Conservation (phyloP, 306 rosid genomes). For the Pterocarpus macrocarpus region DNA sequence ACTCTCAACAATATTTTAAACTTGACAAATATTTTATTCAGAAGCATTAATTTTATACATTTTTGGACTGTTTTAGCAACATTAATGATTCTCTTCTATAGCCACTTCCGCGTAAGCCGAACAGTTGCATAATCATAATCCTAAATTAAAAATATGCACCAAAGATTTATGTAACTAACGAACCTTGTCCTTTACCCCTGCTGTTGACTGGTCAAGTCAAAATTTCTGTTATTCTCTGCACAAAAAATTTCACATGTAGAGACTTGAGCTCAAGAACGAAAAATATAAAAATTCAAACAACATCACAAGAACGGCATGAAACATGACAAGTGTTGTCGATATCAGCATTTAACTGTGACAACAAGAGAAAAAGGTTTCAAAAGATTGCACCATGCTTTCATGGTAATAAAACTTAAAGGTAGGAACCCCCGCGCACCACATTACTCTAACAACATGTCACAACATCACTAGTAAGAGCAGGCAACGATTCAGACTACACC, state of each 20-base stretch:
- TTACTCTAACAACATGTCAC: slow-evolving; percentile 40
- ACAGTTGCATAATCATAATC: slow-evolving; percentile 23
- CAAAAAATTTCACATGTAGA: slow-evolving; percentile 50
- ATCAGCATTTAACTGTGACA: slow-evolving; percentile 52
- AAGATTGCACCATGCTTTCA: slow-evolving; percentile 44
- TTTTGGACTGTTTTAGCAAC: slow-evolving; percentile 37
- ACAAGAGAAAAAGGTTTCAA: slow-evolving; percentile 51
- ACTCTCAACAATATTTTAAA: slow-evolving; percentile 56
- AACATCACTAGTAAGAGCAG: slow-evolving; percentile 44
- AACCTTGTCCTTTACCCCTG: slow-evolving; percentile 64
- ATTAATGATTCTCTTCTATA: slow-evolving; percentile 39
- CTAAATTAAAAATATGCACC: slow-evolving; percentile 41
- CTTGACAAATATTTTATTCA: slow-evolving; percentile 35
- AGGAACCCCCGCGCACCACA: slow-evolving; percentile 49
- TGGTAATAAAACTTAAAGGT: slow-evolving; percentile 44
- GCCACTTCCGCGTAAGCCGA: slow-evolving; percentile 46
- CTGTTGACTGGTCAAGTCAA: slow-evolving; percentile 57
- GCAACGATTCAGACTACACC: neutral
- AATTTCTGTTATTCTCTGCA: slow-evolving; percentile 65
- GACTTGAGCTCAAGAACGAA: slow-evolving; percentile 52
- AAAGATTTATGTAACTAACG: slow-evolving; percentile 47
- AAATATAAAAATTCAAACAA: slow-evolving; percentile 43
- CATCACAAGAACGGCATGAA: slow-evolving; percentile 83
- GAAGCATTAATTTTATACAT: slow-evolving; percentile 34
- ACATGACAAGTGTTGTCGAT: slow-evolving; percentile 59